Conservation (phyloP, 371 early-diverging fungal genomes). For the Mortierella sp. region DNA sequence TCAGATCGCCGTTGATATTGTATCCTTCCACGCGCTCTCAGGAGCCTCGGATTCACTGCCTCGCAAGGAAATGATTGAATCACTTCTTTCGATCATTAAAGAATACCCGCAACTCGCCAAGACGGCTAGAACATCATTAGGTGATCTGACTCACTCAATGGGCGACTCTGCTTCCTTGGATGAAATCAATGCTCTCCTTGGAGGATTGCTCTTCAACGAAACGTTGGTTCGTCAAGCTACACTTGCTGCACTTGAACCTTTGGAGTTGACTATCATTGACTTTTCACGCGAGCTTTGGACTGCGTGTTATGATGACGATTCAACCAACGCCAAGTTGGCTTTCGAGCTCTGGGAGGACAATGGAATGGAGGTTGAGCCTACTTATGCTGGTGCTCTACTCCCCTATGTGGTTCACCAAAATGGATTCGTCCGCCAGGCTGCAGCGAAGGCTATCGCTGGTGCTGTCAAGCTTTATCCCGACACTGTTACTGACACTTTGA, state of each 20-base stretch:
- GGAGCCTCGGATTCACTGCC: constrained; percentile 75
- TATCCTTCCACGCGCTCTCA: constrained; percentile 72
- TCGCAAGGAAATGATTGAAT: constrained; percentile 78
- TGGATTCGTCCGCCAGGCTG: constrained; percentile 74
- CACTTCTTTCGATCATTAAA: constrained; percentile 78
- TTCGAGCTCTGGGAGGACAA: constrained; percentile 85
- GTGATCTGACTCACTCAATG: constrained; percentile 78
- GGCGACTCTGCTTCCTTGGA: constrained; percentile 66
- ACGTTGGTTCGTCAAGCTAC: constrained; percentile 84
- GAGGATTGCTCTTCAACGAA: constrained; percentile 81
- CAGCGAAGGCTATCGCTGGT: constrained; percentile 79
- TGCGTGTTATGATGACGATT: constrained; percentile 76
- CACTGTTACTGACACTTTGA: constrained; percentile 61
- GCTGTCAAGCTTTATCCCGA: constrained; percentile 69
- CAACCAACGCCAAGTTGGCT: constrained; percentile 78
- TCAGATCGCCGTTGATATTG: constrained; percentile 79
- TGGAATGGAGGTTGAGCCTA: constrained; percentile 68
- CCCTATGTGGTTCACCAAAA: constrained; percentile 67
- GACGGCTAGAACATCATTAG: constrained; percentile 70
- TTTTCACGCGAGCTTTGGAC: constrained; percentile 74
- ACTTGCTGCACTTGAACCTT: constrained; percentile 76
- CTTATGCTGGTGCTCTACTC: constrained; percentile 67
- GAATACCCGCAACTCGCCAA: constrained; percentile 75
- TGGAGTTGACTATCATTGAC: constrained; percentile 78
- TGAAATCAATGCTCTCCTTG: constrained; percentile 77